Evolutionary conservation across 202 grass and related monocot genomes (phyloP).

Genomic region (Sporobolus alterniflorus): DNA sequence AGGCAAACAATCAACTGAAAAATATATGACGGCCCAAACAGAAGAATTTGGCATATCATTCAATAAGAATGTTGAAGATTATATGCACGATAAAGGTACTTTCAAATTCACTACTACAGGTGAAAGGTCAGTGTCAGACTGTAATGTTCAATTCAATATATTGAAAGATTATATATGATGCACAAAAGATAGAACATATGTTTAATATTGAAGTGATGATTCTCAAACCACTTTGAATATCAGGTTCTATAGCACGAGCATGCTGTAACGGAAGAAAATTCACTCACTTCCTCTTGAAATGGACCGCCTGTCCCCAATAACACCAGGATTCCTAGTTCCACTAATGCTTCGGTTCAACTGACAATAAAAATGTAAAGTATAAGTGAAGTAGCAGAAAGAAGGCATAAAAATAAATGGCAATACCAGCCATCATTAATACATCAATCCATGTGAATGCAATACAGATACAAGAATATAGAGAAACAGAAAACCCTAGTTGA

Average conservation of each 20-base stretch:
- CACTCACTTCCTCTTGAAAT: slow-evolving; percentile 98
- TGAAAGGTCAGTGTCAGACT: background rate
- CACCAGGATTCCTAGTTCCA: slow-evolving; percentile 77
- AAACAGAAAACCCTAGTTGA: slow-evolving; percentile 12
- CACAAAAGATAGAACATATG: slow-evolving; percentile 24
- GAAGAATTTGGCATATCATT: slow-evolving; percentile 1
- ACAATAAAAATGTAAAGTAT: slow-evolving; percentile 33
- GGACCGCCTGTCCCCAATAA: slow-evolving; percentile 93
- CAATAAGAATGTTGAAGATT: background rate
- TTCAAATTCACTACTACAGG: background rate
- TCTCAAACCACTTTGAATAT: background rate
- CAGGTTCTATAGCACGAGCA: background rate
- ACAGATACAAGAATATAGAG: slow-evolving; percentile 2
- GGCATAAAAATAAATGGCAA: slow-evolving; percentile 29
- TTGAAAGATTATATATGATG: background rate
- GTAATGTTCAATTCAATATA: background rate
- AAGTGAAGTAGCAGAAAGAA: slow-evolving; percentile 32
- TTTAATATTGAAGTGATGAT: slow-evolving; percentile 3
- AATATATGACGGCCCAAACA: background rate
- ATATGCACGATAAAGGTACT: background rate
- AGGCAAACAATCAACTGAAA: background rate
- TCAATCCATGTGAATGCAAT: slow-evolving; percentile 1
- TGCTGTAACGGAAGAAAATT: slow-evolving; percentile 23
- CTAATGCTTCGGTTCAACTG: slow-evolving; percentile 89
- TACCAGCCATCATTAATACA: slow-evolving; percentile 16